Evolutionary conservation across 2,329 filamentous ascomycete genomes (phyloP), one percentile per base, ranked within the genome.

Genomic region (Neophaeococcomyces aloes): DNA sequence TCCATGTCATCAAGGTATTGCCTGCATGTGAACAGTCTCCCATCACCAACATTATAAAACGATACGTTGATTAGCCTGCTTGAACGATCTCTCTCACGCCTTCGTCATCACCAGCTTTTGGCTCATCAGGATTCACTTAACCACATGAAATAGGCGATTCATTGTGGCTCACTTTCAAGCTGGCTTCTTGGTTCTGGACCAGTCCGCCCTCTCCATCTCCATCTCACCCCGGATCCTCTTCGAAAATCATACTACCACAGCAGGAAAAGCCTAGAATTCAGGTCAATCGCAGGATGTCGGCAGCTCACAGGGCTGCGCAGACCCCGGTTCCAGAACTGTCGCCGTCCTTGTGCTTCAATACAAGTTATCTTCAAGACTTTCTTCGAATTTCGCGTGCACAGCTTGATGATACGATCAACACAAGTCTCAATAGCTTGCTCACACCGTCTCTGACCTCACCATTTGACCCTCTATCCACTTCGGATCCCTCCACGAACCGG

Each of bases 341-440:
- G 47, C 83, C 81, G 34, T 81, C 84, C 60, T 85, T 87, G 57
- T 91, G 84, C 63, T 40, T 52, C 56, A 50, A 57, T 45, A 48
- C 44, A 8, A 44, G 40, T 4, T 41, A 46, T 21, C 41, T 52
- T 46, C 50, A 58, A 94, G 91, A 94, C 62, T 98, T 98, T 62
- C 75, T 98, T 17, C 83, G 87, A 30, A 65, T 91, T 52, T 95
- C 89, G 7, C 79, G 91, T 51, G 73, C 78, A 41, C 78, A 83
- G 37, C 81, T 95, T 57, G 91, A 98, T 65, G 91, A 98, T 65
- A 86, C 84, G 34, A 96, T 98, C 58, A 79, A 79, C 1, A 88
- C 94, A 59, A 89, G 93, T 57, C 77, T 98, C 48, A 96, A 96
- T 68, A 86, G 86, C 1, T 75, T 96, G 29, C 68, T 86, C 34